Conservation (phyloP, 768 basidiomycete species). For the Clathrus columnatus region DNA sequence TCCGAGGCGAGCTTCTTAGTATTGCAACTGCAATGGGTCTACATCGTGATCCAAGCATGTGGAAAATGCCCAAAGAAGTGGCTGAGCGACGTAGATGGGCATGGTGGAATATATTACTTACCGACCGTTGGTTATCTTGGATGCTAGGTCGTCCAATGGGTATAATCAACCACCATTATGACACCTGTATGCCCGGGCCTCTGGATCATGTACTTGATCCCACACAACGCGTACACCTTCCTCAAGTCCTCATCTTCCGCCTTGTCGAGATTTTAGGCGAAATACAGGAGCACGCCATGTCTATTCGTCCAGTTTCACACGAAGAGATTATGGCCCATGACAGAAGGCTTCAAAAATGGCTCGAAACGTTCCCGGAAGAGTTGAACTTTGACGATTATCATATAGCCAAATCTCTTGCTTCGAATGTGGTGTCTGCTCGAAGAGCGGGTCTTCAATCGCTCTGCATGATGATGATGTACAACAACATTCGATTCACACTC, state of each 20-base stretch:
- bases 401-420: slow-evolving; percentile 64
- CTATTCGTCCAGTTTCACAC: slow-evolving; percentile 70
- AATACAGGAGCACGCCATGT: slow-evolving; percentile 79
- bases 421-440: slow-evolving; percentile 46
- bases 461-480: slow-evolving; percentile 66
- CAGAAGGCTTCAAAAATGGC: slow-evolving; percentile 61
- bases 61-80: slow-evolving; percentile 57
- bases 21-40: slow-evolving; percentile 78
- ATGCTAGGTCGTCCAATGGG: slow-evolving; percentile 73
- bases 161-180: slow-evolving; percentile 76
- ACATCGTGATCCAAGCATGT: slow-evolving; percentile 78
- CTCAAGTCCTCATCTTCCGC: slow-evolving; percentile 66
- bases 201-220: slow-evolving; percentile 57
- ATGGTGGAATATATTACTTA: slow-evolving; percentile 82
- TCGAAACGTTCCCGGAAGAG: slow-evolving; percentile 66
- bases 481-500: slow-evolving; percentile 78
- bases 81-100: slow-evolving; percentile 80
- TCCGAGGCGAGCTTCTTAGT: slow-evolving; percentile 63
- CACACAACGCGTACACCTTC: slow-evolving; percentile 57
- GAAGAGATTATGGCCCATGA: slow-evolving; percentile 67
- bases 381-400: slow-evolving; percentile 70
- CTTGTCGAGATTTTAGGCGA: slow-evolving; percentile 75
- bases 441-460: slow-evolving; percentile 75
- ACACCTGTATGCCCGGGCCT: slow-evolving; percentile 66
- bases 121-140: slow-evolving; percentile 85